These are phyloP conservation scores for Emmonsia crescens DNA, from an alignment of 2,329 filamentous ascomycete genomes.

Conservation along the genomic window DNA sequence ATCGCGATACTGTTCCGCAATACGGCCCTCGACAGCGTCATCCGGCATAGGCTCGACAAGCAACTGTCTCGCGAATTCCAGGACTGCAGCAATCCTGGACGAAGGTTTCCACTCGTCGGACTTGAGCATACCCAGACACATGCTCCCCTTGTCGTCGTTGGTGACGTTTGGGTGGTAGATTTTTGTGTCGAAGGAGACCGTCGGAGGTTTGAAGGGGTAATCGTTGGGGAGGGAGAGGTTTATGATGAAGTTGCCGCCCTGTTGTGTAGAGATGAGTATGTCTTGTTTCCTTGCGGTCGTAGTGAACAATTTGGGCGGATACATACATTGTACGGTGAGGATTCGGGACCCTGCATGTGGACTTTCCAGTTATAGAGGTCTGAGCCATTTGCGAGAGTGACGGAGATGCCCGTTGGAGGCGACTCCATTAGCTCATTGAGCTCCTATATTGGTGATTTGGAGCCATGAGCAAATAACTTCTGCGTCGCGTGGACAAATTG, in stretches of 20 bases:
- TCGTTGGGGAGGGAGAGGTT: conserved; percentile 74
- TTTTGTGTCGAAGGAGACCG: conserved; percentile 96
- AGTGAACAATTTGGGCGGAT: background rate
- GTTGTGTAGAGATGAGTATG: background rate
- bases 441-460: conserved; percentile 39
- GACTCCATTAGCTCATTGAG: conserved; percentile 46
- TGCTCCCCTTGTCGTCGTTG: conserved; percentile 72
- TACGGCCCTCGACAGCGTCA: conserved; percentile 75
- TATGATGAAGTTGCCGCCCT: conserved; percentile 65
- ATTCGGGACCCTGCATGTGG: conserved; percentile 53
- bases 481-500: background rate
- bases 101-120: conserved; percentile 86
- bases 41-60: conserved; percentile 75
- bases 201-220: conserved; percentile 97
- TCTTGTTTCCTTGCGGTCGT: background rate
- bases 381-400: conserved; percentile 49
- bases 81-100: conserved; percentile 61
- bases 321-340: conserved; percentile 54
- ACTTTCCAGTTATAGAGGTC: conserved; percentile 61
- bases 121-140: conserved; percentile 78
- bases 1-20: conserved; percentile 71
- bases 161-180: conserved; percentile 96
- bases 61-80: conserved; percentile 64
- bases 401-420: conserved; percentile 47
- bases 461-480: background rate